These are phyloP conservation scores for Crithidia thermophila DNA, from an alignment of 208 protist species.

Conservation along the genomic window DNA sequence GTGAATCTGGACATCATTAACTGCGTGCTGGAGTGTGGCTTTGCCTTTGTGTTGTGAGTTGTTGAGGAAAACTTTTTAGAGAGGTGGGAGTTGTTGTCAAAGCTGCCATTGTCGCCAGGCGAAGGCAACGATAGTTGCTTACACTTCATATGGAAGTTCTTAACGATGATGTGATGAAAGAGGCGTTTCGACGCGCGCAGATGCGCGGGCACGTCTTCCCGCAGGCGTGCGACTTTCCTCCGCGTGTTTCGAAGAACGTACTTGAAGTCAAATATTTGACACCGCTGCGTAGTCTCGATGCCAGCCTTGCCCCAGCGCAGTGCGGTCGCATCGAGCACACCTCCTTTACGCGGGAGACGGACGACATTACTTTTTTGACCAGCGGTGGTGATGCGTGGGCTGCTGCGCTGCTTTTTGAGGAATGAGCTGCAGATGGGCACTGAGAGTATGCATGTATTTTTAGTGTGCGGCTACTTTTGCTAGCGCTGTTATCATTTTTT, in stretches of 20 bases:
- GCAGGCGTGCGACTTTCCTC: slow-evolving; percentile 56
- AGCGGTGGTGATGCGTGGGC: slow-evolving; percentile 34
- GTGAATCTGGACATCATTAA: too few species aligned
- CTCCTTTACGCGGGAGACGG: background rate
- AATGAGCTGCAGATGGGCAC: background rate
- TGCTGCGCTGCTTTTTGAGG: slow-evolving; percentile 3
- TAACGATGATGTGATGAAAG: slow-evolving; percentile 27
- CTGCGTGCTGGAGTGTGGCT: too few species aligned
- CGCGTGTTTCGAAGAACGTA: slow-evolving; percentile 35
- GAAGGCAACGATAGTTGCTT: too few species aligned
- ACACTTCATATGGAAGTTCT: slow-evolving; percentile 5
- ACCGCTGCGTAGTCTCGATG: slow-evolving; percentile 21
- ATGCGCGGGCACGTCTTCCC: slow-evolving; percentile 55
- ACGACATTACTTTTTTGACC: slow-evolving; percentile 14
- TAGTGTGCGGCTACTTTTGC: too few species aligned
- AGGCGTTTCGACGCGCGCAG: slow-evolving; percentile 79
- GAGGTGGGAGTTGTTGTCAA: too few species aligned
- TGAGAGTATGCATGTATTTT: too few species aligned
- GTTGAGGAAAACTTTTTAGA: too few species aligned
- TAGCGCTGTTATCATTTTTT: too few species aligned
- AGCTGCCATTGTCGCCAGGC: background rate
- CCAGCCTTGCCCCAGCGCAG: background rate
- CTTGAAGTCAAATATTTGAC: slow-evolving; percentile 55
- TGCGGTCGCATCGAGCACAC: slow-evolving; percentile 24
- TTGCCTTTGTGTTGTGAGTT: too few species aligned